These are phyloP conservation scores for Oryza longistaminata DNA, from an alignment of 176 grass and related monocot genomes.

Conservation along the genomic window DNA sequence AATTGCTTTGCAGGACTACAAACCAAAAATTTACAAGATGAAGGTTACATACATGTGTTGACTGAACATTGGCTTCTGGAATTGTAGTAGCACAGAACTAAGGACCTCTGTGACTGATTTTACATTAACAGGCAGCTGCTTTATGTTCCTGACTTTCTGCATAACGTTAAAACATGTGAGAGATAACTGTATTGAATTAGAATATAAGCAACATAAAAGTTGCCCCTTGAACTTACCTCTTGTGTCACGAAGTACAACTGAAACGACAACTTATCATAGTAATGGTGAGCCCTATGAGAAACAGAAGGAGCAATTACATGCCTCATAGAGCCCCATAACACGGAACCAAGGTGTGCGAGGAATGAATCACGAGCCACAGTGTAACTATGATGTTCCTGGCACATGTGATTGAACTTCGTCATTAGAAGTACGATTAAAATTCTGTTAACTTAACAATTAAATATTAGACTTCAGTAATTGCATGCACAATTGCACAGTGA, in stretches of 20 bases:
- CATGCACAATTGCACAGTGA: not conserved
- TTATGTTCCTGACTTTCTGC: conserved; percentile 75
- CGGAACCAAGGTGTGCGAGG: conserved; percentile 88
- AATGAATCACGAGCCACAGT: conserved; percentile 88
- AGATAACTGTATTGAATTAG: conserved; percentile 9
- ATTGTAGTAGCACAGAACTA: conserved; percentile 67
- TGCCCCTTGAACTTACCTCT: conserved; percentile 81
- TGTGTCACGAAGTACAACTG: conserved; percentile 93
- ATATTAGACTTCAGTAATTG: not conserved
- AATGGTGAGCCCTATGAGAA: conserved; percentile 83
- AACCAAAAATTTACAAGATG: conserved; percentile 25
- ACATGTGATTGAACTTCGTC: not conserved
- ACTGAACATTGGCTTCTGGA: conserved; percentile 72
- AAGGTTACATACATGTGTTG: conserved; percentile 56
- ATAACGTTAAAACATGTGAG: conserved; percentile 28
- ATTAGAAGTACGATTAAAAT: conserved; percentile 16
- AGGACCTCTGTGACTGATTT: conserved; percentile 69
- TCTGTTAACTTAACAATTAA: not conserved
- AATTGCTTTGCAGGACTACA: not conserved
- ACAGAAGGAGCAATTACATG: conserved; percentile 95
- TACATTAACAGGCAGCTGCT: conserved; percentile 88
- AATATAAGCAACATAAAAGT: conserved; percentile 21
- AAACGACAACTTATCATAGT: conserved; percentile 92
- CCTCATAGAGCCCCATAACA: conserved; percentile 86
- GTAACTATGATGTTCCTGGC: conserved; percentile 76